Evolutionary conservation across 805 yeast genomes (phyloP).

Genomic region (Metschnikowia gelsemii): DNA sequence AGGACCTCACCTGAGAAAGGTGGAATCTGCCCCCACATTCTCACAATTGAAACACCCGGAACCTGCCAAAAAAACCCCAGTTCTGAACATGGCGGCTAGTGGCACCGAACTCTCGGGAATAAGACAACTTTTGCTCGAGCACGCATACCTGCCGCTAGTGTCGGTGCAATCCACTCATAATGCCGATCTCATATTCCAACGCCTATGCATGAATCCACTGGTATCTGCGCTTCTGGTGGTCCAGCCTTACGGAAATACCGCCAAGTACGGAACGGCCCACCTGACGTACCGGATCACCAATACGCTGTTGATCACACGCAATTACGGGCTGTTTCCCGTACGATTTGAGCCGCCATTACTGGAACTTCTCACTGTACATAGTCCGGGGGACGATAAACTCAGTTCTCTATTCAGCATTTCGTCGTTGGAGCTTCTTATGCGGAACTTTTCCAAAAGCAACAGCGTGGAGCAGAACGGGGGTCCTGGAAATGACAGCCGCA

Average conservation of each 20-base stretch:
- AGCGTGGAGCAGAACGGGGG: too few species aligned
- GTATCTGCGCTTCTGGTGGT: slow-evolving; percentile 48
- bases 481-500: slow-evolving; percentile 17
- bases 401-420: slow-evolving; percentile 37
- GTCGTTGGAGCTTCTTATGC: slow-evolving; percentile 35
- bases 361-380: slow-evolving; percentile 36
- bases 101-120: slow-evolving; percentile 41
- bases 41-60: background rate
- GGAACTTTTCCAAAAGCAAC: slow-evolving; percentile 18
- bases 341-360: slow-evolving; percentile 48
- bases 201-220: slow-evolving; percentile 36
- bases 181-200: slow-evolving; percentile 45
- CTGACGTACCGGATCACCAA: slow-evolving; percentile 50
- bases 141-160: slow-evolving; percentile 52
- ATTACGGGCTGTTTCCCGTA: slow-evolving; percentile 54
- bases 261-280: slow-evolving; percentile 40
- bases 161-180: slow-evolving; percentile 48
- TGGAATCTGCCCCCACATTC: too few species aligned
- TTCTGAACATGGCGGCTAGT: slow-evolving; percentile 9
- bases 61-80: background rate
- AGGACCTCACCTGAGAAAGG: too few species aligned
- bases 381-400: slow-evolving; percentile 21
- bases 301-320: slow-evolving; percentile 49
- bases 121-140: slow-evolving; percentile 43
- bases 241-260: slow-evolving; percentile 55